A percentile compares a stretch with the other conserved stretches of the same genome.
phyloP scores from a whole-genome alignment of 148 eudicot genomes.

The Oxyria digyna region DNA sequence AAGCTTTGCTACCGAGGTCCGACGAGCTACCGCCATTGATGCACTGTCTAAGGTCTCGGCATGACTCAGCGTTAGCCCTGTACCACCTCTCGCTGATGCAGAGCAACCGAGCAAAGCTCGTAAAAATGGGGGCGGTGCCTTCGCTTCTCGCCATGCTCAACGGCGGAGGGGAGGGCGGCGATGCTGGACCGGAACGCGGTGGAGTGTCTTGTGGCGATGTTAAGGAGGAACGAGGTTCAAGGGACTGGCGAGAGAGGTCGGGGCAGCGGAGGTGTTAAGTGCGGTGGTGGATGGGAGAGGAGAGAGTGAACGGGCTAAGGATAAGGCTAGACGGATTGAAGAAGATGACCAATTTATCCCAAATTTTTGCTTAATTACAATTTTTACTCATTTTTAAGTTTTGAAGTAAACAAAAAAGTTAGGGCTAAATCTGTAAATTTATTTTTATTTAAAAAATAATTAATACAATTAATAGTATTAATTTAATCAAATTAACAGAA shows the following conservation, averaged over 20 bases:
- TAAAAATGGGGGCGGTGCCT: constrained; percentile 63
- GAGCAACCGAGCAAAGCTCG: constrained; percentile 59
- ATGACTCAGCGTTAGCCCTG: constrained; percentile 75
- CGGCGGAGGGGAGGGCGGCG: constrained; percentile 48
- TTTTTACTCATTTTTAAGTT: no score
- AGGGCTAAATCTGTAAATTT: no score
- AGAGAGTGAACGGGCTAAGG: constrained; percentile 65
- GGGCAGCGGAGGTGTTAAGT: constrained; percentile 57
- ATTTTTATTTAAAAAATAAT: no score
- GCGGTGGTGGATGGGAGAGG: constrained; percentile 41
- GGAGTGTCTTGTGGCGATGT: constrained; percentile 44
- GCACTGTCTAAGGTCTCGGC: constrained; percentile 53
- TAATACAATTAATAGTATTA: no score
- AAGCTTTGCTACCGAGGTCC: constrained; percentile 41
- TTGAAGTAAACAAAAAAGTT: no score
- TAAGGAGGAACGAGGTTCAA: constrained; percentile 48
- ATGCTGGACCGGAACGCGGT: constrained; percentile 74
- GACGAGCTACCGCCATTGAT: constrained; percentile 61
- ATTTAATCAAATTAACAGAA: no score
- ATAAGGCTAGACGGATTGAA: constrained; percentile 61
- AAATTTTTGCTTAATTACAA: no score
- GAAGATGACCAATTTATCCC: no score
- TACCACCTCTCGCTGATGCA: constrained; percentile 55
- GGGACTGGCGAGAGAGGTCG: constrained; percentile 60
- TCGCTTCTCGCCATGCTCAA: constrained; percentile 32